These are phyloP conservation scores for Trichoderma simmonsii DNA, from an alignment of 2,329 filamentous ascomycete genomes.

Conservation along the genomic window DNA sequence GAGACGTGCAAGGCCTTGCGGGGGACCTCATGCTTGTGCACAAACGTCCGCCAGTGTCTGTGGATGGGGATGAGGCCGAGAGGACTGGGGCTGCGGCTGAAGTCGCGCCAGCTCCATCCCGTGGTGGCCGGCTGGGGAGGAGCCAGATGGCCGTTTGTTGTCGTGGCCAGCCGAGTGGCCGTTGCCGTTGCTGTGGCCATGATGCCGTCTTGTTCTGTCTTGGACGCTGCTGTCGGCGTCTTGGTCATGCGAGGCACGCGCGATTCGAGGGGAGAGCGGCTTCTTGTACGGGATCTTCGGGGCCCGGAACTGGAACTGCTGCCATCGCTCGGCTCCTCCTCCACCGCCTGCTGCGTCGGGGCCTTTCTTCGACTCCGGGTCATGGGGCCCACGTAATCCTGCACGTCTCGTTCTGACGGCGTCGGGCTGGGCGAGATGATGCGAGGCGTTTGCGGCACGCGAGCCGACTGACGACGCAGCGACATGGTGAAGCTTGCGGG, in stretches of 20 bases:
- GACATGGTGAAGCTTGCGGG: slow-evolving; percentile 58
- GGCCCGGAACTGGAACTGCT: slow-evolving; percentile 40
- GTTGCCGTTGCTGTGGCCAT: slow-evolving; percentile 29
- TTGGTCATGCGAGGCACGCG: slow-evolving; percentile 53
- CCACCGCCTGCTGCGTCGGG: slow-evolving; percentile 56
- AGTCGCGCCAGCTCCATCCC: slow-evolving; percentile 77
- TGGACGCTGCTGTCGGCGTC: slow-evolving; percentile 36
- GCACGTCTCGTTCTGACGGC: slow-evolving; percentile 33
- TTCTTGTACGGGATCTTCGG: slow-evolving; percentile 66
- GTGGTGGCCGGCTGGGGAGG: slow-evolving; percentile 60
- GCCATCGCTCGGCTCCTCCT: slow-evolving; percentile 53
- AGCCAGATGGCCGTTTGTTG: slow-evolving; percentile 64
- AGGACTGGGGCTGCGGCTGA: slow-evolving; percentile 88
- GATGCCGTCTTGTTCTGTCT: slow-evolving; percentile 27
- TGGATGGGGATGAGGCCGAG: slow-evolving; percentile 95
- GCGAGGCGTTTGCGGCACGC: slow-evolving; percentile 74
- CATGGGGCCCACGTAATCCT: slow-evolving; percentile 64
- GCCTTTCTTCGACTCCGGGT: slow-evolving; percentile 70
- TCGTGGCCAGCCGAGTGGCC: slow-evolving; percentile 23
- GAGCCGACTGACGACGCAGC: slow-evolving; percentile 43
- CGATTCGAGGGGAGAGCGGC: slow-evolving; percentile 62
- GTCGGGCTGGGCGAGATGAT: slow-evolving; percentile 88
- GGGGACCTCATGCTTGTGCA: slow-evolving; percentile 95
- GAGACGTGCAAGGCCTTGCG: slow-evolving; percentile 91
- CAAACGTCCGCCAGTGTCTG: slow-evolving; percentile 82